phyloP scores from a whole-genome alignment of 1,284 basidiomycete species.

The Puccinia horiana region DNA sequence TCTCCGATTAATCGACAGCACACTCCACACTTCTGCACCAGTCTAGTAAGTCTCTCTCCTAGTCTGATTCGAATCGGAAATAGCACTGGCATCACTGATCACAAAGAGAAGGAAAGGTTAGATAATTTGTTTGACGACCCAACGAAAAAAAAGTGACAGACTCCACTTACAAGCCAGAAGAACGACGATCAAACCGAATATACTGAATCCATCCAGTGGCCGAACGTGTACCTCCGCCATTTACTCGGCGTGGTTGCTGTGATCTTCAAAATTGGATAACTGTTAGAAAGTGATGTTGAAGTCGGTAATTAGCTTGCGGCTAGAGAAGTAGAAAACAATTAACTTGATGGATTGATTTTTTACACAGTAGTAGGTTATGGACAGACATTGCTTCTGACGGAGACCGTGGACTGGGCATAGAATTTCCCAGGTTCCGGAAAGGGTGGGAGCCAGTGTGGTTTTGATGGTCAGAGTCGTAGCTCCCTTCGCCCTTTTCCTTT shows the following conservation, averaged over 20 bases:
- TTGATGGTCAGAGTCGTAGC: no score
- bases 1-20: constrained; percentile 8
- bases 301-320: no score
- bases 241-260: not conserved
- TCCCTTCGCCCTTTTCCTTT: no score
- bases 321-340: no score
- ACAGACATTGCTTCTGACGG: no score
- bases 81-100: constrained; percentile 37
- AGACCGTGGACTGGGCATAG: no score
- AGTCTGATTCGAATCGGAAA: constrained; percentile 29
- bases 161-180: constrained; percentile 28
- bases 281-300: no score
- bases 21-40: constrained; percentile 3
- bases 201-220: constrained; percentile 46
- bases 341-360: no score
- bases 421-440: no score
- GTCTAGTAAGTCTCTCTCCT: not conserved
- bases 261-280: not conserved
- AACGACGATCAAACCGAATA: constrained; percentile 38
- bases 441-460: no score
- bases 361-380: no score
- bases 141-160: not conserved
- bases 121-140: not conserved
- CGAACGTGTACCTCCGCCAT: constrained; percentile 1
- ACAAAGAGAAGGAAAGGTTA: not conserved